Evolutionary conservation across 768 basidiomycete species (phyloP), one percentile per base, ranked within the genome.

Genomic region (Serendipita sp.): DNA sequence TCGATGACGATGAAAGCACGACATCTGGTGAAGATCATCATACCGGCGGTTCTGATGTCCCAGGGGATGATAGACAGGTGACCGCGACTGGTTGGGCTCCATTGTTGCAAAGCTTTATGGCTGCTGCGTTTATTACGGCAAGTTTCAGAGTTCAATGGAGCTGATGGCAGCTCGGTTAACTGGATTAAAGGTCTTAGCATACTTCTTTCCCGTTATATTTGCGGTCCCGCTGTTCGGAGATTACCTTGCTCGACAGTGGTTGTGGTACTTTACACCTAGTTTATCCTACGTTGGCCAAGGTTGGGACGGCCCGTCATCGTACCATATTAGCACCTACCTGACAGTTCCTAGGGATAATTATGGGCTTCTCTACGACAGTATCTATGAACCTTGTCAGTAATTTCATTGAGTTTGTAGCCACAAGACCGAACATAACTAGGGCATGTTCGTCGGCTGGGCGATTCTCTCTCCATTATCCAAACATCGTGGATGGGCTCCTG

Each of bases 401-500:
- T 13, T 62, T 30, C 8, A 16, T 16, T 63, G 13, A 24, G 3
- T 16, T 34, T n/a, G 34, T n/a, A 30, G 28, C 8, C n/a, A n/a
- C n/a, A 51, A 8, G 48, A 51, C 13, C 65, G 37, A 68, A 54
- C n/a, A 32, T 53, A 37, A 3, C 3, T 68, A 91, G 89, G 93
- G 95, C 34, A 97, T 96, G 95, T 68, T 97, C n/a, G 85, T 88
- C 8, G 95, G 95, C 7, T 98, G 95, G 95, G 94, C 83, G 3
- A 75, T 97, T 24, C 77, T 98, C n/a, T 92, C 92, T 0, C 95
- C 95, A 3, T 71, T 97, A 4, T 81, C 92, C 3, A 93, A 92
- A 70, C 69, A 80, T 53, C 73, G 76, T 0, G 92, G 89, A 10
- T 98, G 95, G 95, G 94, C 95, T 0, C 92, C 95, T 51, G 95